Evolutionary conservation across 345 rosid genomes (phyloP).

Genomic region (Eucalyptus sideroxylon): DNA sequence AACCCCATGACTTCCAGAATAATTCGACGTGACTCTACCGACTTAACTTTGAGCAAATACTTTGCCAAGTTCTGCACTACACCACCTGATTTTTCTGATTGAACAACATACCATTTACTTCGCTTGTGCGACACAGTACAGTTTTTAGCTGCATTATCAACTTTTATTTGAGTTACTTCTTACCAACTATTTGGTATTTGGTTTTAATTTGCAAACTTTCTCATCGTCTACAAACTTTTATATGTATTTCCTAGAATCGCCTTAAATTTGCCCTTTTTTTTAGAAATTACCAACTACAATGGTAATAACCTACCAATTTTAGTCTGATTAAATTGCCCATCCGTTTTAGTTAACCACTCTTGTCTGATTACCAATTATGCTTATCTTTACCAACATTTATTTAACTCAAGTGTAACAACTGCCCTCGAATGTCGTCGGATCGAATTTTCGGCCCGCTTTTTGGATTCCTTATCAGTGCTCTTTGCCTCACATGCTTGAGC

Average conservation of each 20-base stretch:
- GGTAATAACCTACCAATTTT: neutral
- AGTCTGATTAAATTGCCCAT: no score
- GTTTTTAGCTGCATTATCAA: neutral
- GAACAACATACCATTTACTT: neutral
- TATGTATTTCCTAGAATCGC: accelerated
- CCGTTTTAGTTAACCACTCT: no score
- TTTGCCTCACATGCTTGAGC: neutral
- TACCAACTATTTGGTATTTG: no score
- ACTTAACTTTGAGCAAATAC: neutral
- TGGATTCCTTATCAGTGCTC: neutral
- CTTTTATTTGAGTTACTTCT: neutral
- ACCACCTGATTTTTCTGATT: no score
- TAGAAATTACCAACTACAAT: neutral
- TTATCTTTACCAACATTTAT: neutral
- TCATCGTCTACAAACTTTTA: no score
- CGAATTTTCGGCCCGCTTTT: neutral
- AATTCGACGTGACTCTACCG: neutral
- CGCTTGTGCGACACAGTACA: accelerated
- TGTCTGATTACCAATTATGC: neutral
- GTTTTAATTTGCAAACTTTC: no score
- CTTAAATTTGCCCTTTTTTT: neutral
- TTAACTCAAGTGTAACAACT: neutral
- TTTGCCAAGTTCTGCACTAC: neutral
- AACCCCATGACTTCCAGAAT: neutral
- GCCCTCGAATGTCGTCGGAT: neutral